Percentiles rank a stretch among this genome's conserved stretches.
Conservation (phyloP, 164 flowering plant genomes). For the Paratinospora sagittata region DNA sequence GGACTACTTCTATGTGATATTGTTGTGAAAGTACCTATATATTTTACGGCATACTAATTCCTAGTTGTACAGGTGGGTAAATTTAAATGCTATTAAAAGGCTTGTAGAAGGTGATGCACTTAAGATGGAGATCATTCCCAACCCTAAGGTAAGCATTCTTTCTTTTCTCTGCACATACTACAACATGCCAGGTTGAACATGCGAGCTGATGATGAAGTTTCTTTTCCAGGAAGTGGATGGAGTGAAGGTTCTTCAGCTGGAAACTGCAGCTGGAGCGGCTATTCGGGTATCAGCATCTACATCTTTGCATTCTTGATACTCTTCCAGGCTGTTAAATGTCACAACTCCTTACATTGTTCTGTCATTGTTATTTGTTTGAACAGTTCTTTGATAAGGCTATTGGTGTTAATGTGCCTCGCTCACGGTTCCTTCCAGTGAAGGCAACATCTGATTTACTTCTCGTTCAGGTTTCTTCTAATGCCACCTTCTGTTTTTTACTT, state of each 20-base stretch:
- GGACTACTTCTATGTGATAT: constrained; percentile 4
- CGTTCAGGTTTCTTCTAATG: constrained; percentile 60
- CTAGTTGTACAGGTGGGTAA: constrained; percentile 74
- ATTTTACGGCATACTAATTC: constrained; percentile 12
- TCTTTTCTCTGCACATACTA: neutral
- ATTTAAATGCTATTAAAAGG: constrained; percentile 86
- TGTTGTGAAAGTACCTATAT: neutral
- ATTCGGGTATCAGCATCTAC: constrained; percentile 53
- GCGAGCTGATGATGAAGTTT: constrained; percentile 7
- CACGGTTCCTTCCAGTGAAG: constrained; percentile 97
- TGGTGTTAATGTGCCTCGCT: constrained; percentile 90
- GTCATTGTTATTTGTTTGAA: constrained; percentile 6
- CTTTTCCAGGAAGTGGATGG: constrained; percentile 80
- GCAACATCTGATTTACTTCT: constrained; percentile 97
- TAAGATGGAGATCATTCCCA: constrained; percentile 96
- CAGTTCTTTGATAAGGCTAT: constrained; percentile 95
- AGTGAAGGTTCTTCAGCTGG: constrained; percentile 90
- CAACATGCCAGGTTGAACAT: neutral
- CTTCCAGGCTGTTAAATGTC: neutral
- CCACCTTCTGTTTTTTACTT: neutral
- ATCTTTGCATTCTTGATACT: neutral
- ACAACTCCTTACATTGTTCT: constrained; percentile 7
- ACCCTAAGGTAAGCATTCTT: constrained; percentile 63
- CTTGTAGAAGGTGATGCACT: constrained; percentile 89
- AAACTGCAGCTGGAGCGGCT: constrained; percentile 99